Base-by-base conservation (phyloP, 2,329 filamentous ascomycete genomes). In the Juglanconis sp. region DNA sequence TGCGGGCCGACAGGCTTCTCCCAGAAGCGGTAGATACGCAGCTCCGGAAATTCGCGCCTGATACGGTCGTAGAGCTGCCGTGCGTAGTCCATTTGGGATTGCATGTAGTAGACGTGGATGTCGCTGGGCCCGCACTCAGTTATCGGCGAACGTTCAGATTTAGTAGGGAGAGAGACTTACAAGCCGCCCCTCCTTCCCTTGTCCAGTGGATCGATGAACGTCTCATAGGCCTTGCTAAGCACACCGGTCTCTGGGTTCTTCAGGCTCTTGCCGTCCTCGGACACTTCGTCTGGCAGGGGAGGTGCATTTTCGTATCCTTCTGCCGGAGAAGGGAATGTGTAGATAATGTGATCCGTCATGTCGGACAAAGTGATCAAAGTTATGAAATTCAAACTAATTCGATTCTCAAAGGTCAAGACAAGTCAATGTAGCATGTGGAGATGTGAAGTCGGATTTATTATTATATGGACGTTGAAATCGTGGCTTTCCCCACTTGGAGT, bases 51-150 rank as follows among this genome's bases (percentile, higher is more conserved):
- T 76, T 96, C 92, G 62, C 87, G 81, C 53, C 92, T 79, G 65
- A 96, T 90, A 10, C 92, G 82, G 69, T 93, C 86, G 83, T 88
- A 91, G 0, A 96, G 79, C 49, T 89, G 87, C 34, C 75, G 80
- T 0, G 92, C 92, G 69, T 88, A 94, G 40, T 83, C 77, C 0
- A 74, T 72, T 69, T 96, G 89, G 49, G 77, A 80, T 69, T 87
- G 84, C 64, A 87, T 84, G 73, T 92, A 91, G 75, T 96, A 96
- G 67, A 96, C 87, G 73, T 96, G 92, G 15, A 96, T 75, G 70
- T 96, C 92, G 65, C 83, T 87, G 56, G 3, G 17, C 13, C 5
- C 9, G 7, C n/a, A 31, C 9, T 9, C 53, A 32, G n/a, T 6
- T 31, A 53, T 17, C 44, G 44, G 44, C 47, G 42, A 8, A 40